A percentile compares a stretch with the other conserved stretches of the same genome.
Evolutionary conservation across 2,329 filamentous ascomycete species (phyloP).

Genomic region (Neofusicoccum laricinum): DNA sequence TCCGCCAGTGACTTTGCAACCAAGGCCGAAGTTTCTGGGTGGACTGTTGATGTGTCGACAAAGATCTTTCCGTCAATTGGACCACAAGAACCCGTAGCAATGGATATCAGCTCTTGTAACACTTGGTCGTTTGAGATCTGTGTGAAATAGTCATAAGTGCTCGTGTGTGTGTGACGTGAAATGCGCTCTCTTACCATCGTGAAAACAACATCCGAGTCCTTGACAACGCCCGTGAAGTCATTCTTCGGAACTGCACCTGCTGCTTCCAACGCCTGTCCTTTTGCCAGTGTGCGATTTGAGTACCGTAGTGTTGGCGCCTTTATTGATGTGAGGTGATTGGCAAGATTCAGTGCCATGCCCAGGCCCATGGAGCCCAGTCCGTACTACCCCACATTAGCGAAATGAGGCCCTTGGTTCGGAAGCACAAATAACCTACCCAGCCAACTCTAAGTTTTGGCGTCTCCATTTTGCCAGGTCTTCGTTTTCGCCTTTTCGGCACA

Average conservation of each 20-base stretch:
- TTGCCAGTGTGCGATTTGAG: neutral
- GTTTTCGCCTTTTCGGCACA: no score
- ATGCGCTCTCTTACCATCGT: neutral
- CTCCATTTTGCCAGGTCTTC: neutral
- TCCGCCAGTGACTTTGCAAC: neutral
- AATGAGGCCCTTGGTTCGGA: neutral
- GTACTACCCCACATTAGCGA: neutral
- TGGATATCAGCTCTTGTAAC: neutral
- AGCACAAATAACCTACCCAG: neutral
- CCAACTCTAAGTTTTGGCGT: neutral
- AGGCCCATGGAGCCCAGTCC: neutral
- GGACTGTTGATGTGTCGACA: neutral
- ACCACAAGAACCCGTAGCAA: neutral
- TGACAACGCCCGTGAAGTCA: neutral
- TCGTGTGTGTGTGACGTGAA: no score
- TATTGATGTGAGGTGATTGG: neutral
- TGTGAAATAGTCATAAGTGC: rapidly evolving
- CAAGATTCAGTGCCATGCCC: neutral
- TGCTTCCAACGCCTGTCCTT: neutral
- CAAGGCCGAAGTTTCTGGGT: neutral
- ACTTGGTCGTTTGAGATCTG: neutral
- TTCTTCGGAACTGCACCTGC: neutral
- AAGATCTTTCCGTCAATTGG: neutral
- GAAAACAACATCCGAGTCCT: neutral
- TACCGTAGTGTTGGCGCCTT: neutral